Evolutionary conservation across 2,329 filamentous ascomycete species (phyloP), one percentile per base, ranked within the genome.

Genomic region (Zymoseptoria ardabiliae): DNA sequence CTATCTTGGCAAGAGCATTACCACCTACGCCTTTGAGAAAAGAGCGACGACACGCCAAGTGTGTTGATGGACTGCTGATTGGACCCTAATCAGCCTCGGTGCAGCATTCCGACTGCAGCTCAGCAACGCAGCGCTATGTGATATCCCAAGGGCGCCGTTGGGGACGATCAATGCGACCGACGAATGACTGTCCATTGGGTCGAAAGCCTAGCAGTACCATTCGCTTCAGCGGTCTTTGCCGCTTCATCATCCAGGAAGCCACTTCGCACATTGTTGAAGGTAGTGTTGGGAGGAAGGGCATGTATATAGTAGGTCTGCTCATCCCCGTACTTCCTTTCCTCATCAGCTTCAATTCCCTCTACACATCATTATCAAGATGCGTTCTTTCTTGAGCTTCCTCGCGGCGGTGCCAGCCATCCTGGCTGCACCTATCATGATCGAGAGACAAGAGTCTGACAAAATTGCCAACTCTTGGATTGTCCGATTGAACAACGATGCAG

Each of bases 381-480:
- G 57, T 45, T 65, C 61, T 11, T 63, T 67, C 54, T 50, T 66
- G 41, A 58, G 58, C 57, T 59, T 65, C 50, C 59, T 67, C 4
- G 53, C 63, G 53, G 61, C 61, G 35, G 21, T 66, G 58, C 65
- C 65, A 61, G 62, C 61, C 23, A 60, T 57, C 25, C 60, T 67
- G n/a, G 64, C 64, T 23, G 63, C 64, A 20, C 65, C 65, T 50
- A 48, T 65, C 11, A 10, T 64, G n/a, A 62, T 65, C 28, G 54
- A 66, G 30, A 55, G 59, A 21, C 57, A 62, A 54, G 58, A 61
- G 54, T 56, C 50, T 30, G 63, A 67, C 22, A 55, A 54, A 13
- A 65, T 67, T 25, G 58, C 63, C 19, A 58, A 60, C 41, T 64
- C 65, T 49, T 67, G 64, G 64, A 67, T 67, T 48, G 60, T 67